Evolutionary conservation across 2,329 filamentous ascomycete genomes (phyloP).

Genomic region (Aspergillus clavatus): DNA sequence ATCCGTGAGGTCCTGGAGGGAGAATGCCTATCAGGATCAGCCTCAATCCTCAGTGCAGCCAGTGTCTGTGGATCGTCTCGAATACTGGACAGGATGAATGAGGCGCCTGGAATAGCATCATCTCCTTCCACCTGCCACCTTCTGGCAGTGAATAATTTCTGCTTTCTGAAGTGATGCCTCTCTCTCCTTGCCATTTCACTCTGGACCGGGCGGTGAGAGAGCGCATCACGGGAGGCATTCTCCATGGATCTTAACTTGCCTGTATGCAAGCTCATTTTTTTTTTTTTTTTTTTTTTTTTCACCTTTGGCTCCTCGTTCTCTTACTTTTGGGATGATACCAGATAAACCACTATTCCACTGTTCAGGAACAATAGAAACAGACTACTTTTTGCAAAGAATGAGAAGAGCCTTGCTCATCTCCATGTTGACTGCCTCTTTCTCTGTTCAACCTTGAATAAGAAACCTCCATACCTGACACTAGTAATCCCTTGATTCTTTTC

Average conservation of each 20-base stretch:
- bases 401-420: background rate
- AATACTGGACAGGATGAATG: background rate
- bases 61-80: background rate
- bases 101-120: background rate
- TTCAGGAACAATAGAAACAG: background rate
- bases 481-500: constrained; percentile 7
- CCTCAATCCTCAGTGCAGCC: background rate
- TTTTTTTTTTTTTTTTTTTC: background rate
- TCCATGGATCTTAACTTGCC: background rate
- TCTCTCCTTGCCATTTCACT: background rate
- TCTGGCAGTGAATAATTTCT: background rate
- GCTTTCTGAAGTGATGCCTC: background rate
- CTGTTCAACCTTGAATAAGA: background rate
- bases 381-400: background rate
- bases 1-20: background rate
- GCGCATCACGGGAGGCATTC: too few relatives aligned
- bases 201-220: background rate
- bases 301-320: too few relatives aligned
- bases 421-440: background rate
- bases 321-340: background rate
- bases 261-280: background rate
- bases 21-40: background rate
- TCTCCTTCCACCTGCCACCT: background rate
- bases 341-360: background rate
- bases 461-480: background rate